Evolutionary conservation across 768 basidiomycete species (phyloP), one percentile per base, ranked within the genome.

Genomic region (Podaxis sp.): DNA sequence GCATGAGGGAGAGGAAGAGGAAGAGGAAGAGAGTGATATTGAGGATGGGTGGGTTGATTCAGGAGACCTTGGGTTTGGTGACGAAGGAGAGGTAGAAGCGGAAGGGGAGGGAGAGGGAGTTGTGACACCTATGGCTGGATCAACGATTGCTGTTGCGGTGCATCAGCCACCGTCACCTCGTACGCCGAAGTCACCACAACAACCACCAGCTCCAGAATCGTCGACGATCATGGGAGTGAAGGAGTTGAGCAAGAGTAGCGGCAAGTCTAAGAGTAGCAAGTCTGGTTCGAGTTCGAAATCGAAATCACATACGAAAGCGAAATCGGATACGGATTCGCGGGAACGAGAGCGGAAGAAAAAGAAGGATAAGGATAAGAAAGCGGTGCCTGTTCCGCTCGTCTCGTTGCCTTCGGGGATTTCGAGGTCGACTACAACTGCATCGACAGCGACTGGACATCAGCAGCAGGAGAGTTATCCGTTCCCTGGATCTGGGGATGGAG

Each of bases 21-120:
- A 72, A 19, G 78, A 78, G 6, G 82, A 77, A 27, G 79, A 82
- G 8, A 83, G 83, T 55, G 81, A 81, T 65, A 81, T 82, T 41
- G 82, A 82, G 65, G 82, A 83, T 63, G 81, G 81, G 59, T 93
- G 91, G 91, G 82, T 90, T 8, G 89, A 89, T 55, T 86, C 90
- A 7, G 55, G 22, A 36, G 60, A 49, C 22, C n/a, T 19, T 17
- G 63, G 29, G 3, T 8, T 47, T 13, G 57, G 50, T 17, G 55
- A 33, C 29, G 25, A 54, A 50, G 24, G 61, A 62, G 24, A 60
- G 40, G 22, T 55, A 49, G 37, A 64, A 19, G 27, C 33, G 15
- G 47, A 51, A 51, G 41, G 41, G 15, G 29, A 55, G 43, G 29
- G 53, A 43, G 4, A 55, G 22, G 40, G 41, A 15, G 40, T 49